Base-by-base conservation (phyloP, 805 yeast genomes). In the Kuraishia ogatae region DNA sequence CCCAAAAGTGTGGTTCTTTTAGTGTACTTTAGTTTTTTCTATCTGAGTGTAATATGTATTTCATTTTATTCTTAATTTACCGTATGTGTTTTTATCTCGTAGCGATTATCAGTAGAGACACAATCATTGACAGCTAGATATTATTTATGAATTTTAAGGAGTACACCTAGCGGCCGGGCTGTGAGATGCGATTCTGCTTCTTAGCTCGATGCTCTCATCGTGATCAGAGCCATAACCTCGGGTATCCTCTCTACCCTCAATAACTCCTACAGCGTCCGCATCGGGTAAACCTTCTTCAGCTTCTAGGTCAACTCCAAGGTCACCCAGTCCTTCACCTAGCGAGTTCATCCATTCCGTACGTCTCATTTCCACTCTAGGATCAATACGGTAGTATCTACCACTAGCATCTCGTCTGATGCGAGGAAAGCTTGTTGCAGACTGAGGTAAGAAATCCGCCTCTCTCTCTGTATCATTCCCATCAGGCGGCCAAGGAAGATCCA, bases 401-500 rank as follows among this genome's bases (percentile, higher is more conserved):
- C 19, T n/a, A 7, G 28, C 35, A 19, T 22, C 24, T 11, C 43
- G 43, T 15, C 43, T 35, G n/a, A 35, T 35, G 17, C 13, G 43
- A 11, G 43, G 43, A 22, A 48, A 7, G 19, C 17, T 22, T 24
- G 20, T 6, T 11, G 10, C n/a, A 10, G 22, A n/a, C 28, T 51
- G 48, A 7, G 24, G 8, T 11, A n/a, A 20, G 49, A 54, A 66
- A n/a, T 64, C 64, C 1, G 62, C 58, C 4, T 56, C 61, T 7
- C 53, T 51, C 46, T 68, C 76, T 53, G 71, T 76, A 60, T 77
- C 74, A 0, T 84, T 84, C 5, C 89, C 91, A 70, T 90, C 96
- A 1, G 97, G 96, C 1, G 99, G 99, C 96, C 97, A 93, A 1
- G 97, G 94, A 47, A 86, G 71, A 1, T 81, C 79, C 53, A 85